Evolutionary conservation across 768 basidiomycete genomes (phyloP), one percentile per base, ranked within the genome.

Genomic region (Cyclocybe cylindracea): DNA sequence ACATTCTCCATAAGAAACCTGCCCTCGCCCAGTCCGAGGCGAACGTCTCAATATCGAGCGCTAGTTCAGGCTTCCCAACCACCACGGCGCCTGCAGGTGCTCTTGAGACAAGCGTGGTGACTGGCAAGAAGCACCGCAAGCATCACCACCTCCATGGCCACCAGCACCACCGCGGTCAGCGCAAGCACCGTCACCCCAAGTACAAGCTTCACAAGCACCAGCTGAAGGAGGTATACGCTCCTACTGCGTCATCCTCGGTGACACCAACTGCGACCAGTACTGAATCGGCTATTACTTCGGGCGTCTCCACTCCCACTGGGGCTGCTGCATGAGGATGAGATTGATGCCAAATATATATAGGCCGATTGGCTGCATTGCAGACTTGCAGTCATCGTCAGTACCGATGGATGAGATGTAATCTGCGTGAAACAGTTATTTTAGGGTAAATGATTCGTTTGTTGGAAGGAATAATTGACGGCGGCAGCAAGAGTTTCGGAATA

Each of bases 131-230:
- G 31, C 41, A 48, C 46, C 52, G 44, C 45, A 19, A 45, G 7
- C 50, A 51, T 37, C 44, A 46, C 33, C 33, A 33, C 18, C 31
- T 32, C 13, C 43, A 44, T 11, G 43, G 43, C n/a, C n/a, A n/a
- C n/a, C n/a, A n/a, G 34, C 31, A 32, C 6, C 43, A 44, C 29
- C 29, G 44, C 32, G 37, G 37, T 35, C 44, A 46, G 14, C 33
- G 44, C 3, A 46, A 34, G n/a, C 46, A 48, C 13, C 33, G 38
- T 7, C 39, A 39, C 39, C 48, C 39, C 48, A 49, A 29, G 38
- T 32, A 39, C 19, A 52, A 46, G 44, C 34, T 31, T 16, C 44
- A 37, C 44, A 52, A 52, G 31, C 51, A 52, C 51, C 29, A 45
- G 24, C 35, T 31, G 19, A 51, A 51, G 42, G 19, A 55, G 35